Evolutionary conservation across 192 early-diverging fungal species (phyloP).

Genomic region (Geosiphon pyriformis): DNA sequence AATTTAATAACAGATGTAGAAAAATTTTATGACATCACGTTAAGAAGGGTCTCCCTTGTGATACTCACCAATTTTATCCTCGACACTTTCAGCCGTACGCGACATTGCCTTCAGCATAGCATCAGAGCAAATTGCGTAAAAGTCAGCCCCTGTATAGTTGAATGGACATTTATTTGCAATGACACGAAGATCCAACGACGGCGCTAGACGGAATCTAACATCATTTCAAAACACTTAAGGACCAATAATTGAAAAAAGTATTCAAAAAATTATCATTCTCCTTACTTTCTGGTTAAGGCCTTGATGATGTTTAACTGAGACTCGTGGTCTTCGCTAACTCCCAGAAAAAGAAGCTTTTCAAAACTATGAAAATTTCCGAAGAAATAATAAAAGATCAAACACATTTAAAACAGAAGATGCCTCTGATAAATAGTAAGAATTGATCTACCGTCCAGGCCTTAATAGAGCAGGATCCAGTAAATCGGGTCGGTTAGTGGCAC

Average conservation of each 20-base stretch:
- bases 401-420: neutral
- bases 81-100: conserved; percentile 72
- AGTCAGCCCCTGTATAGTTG: conserved; percentile 95
- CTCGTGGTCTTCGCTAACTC: conserved; percentile 87
- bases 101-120: conserved; percentile 96
- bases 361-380: conserved; percentile 63
- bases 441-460: conserved; percentile 75
- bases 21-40: neutral
- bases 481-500: conserved; percentile 97
- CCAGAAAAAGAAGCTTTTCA: conserved; percentile 94
- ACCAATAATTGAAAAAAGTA: neutral
- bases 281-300: conserved; percentile 88
- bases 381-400: too few relatives aligned
- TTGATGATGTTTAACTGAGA: conserved; percentile 83
- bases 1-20: neutral
- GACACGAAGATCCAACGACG: conserved; percentile 63
- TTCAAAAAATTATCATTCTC: neutral
- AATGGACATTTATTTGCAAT: conserved; percentile 86
- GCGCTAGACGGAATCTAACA: conserved; percentile 78
- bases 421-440: conserved; percentile 11
- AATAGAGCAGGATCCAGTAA: conserved; percentile 89
- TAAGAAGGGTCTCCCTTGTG: too few relatives aligned
- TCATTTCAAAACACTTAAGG: neutral
- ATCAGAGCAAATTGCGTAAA: conserved; percentile 97
- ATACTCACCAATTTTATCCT: conserved; percentile 41